Evolutionary conservation across 176 grass and related monocot species (phyloP).

Genomic region (Triticum turgidum): DNA sequence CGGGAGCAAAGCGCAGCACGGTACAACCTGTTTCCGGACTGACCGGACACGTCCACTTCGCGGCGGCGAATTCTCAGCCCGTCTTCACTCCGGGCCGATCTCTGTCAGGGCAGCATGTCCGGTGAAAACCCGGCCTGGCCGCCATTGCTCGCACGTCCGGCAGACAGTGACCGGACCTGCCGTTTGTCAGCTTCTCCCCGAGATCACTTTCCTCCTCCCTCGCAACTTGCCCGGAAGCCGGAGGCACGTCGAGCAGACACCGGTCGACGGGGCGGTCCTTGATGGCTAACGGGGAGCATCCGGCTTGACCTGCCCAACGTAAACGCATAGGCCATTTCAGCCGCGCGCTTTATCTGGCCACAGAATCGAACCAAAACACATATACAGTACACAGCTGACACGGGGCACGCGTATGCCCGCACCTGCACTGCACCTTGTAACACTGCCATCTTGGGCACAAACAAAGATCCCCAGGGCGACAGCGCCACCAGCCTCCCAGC

Average conservation of each 20-base stretch:
- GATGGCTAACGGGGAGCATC: not conserved
- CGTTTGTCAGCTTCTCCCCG: not conserved
- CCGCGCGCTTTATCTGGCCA: not conserved
- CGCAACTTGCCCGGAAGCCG: not conserved
- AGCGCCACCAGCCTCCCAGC: not conserved
- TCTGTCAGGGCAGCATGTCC: not conserved
- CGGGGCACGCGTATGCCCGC: not conserved
- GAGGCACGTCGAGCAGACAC: not conserved
- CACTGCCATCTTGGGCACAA: not conserved
- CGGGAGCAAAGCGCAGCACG: not conserved
- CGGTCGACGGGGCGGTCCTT: not conserved
- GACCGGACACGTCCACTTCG: not conserved
- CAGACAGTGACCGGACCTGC: not conserved
- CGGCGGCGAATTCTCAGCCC: not conserved
- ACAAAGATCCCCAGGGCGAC: not conserved
- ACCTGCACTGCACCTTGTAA: not conserved
- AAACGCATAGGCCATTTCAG: not conserved
- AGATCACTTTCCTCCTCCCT: not conserved
- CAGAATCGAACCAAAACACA: not conserved
- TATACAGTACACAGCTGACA: not conserved
- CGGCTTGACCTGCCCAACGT: conserved; percentile 11
- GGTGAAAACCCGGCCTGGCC: not conserved
- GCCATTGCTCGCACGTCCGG: not conserved
- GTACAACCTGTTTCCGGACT: not conserved
- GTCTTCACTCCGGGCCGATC: not conserved